Base-by-base conservation (phyloP, 306 rosid species). In the Acacia acuminata region DNA sequence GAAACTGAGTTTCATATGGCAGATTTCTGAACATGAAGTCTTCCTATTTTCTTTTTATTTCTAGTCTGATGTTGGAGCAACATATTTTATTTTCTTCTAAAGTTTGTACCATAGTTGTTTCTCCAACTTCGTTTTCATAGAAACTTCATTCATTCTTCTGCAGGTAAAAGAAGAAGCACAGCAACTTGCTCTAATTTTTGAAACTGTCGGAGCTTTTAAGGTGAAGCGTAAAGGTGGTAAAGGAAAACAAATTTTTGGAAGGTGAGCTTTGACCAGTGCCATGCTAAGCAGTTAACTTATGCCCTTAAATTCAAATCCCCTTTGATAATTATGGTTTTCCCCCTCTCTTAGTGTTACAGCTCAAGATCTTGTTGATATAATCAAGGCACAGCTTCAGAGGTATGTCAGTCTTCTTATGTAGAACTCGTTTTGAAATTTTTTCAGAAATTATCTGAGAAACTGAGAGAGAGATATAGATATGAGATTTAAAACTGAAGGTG, bases 151-250 rank as follows among this genome's bases (percentile, higher is more conserved):
- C 69, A 75, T 73, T 30, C 78, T 47, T 78, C 71, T 82, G 50
- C 84, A 92, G 99, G 99, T 90, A 69, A 92, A 89, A 91, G 99
- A 92, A 78, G 99, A 94, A 89, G 99, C 99, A 8, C 94, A 85
- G 12, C 98, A 96, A 78, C 94, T 96, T 79, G 99, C 99, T 77
- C 83, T 79, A 55, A 87, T 92, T 68, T 92, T 94, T 77, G 97
- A 96, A 90, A 86, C 99, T 63, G 94, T 90, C 77, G 99, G 98
- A 81, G 92, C 91, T 87, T 94, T 96, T 85, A 92, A 92, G 90
- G 99, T 96, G 83, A 96, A 88, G 88, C 97, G 99, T 76, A 96
- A 92, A 90, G 99, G 97, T 75, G 97, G 98, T 78, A 96, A 94
- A 84, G 99, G 99, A 82, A 94, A 94, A 84, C 97, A 86, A 83